Evolutionary conservation across 805 yeast genomes (phyloP), one percentile per base, ranked within the genome.

Genomic region (Saccharomycopsis fibuligera): DNA sequence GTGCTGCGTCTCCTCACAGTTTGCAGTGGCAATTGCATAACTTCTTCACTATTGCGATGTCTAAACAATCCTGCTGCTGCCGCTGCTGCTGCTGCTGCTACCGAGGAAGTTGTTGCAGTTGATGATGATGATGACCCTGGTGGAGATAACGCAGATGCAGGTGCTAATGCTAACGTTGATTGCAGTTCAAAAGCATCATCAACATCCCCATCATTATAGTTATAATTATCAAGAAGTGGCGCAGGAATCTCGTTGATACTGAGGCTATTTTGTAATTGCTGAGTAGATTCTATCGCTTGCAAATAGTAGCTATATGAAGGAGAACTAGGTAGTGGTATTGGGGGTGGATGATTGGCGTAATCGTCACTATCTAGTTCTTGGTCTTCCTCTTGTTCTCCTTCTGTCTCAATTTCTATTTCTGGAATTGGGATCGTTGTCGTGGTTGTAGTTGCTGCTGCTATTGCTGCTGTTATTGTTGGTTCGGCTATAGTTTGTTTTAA

Each of bases 341-440:
- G 72, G 2, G 73, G 73, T 5, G 72, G 73, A 35, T 60, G 62
- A 41, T 66, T 68, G 2, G 73, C 73, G 41, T 68, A 68, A 47
- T 60, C 67, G 14, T 33, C 23, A 17, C 41, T 19, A n/a, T 17
- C 16, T 6, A 27, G 8, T 12, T 8, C 30, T 12, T n/a, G 4
- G 10, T 31, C 39, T 3, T n/a, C 21, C 30, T 22, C 29, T 14
- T 14, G 46, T 12, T 19, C 22, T 40, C 14, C 40, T 35, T 5
- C 25, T 33, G 37, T n/a, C n/a, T 33, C 31, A 12, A 8, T 29
- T 8, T 29, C 31, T 29, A 9, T 12, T 12, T 29, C 12, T 8
- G 12, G 31, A 8, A 29, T 8, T 29, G 31, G 12, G 12, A 29
- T 29, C 12, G 12, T 29, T 29, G 8, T 9, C 31, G 12, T 29